Percentiles rank a stretch among this genome's conserved stretches.
Conservation (phyloP, 2,329 filamentous ascomycete genomes). For the Colletotrichum lentis region DNA sequence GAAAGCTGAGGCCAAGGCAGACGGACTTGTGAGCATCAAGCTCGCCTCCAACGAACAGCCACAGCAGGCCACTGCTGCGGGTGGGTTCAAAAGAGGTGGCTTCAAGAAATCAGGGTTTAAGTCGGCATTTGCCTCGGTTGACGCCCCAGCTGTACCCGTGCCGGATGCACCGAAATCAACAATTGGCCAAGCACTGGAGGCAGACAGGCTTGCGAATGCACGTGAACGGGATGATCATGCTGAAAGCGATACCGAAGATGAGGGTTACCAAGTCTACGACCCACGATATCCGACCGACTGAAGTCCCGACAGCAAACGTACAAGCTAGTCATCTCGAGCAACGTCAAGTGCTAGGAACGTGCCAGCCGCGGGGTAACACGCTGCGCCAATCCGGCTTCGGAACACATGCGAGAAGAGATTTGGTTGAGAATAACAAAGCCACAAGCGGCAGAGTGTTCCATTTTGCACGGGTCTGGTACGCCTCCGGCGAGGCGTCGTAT, state of each 20-base stretch:
- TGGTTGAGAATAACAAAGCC: neutral
- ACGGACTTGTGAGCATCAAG: conserved; percentile 74
- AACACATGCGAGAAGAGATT: no score
- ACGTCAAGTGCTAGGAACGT: neutral
- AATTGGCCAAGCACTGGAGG: conserved; percentile 28
- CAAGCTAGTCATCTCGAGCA: neutral
- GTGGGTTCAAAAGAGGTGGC: conserved; percentile 71
- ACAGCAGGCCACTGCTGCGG: conserved; percentile 42
- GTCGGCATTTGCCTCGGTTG: conserved; percentile 72
- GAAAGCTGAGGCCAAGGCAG: conserved; percentile 75
- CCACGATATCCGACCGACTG: conserved; percentile 68
- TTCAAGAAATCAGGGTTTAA: conserved; percentile 89
- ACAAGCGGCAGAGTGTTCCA: neutral
- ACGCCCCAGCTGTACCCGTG: conserved; percentile 43
- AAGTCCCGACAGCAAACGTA: conserved; percentile 41
- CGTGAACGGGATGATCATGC: conserved; percentile 35
- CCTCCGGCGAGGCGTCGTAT: neutral
- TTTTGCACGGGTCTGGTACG: neutral
- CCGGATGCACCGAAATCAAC: conserved; percentile 39
- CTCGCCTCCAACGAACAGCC: conserved; percentile 52
- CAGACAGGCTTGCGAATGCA: conserved; percentile 40
- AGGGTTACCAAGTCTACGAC: conserved; percentile 75
- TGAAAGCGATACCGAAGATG: conserved; percentile 73
- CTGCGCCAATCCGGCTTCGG: neutral
- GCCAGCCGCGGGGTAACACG: no score